Percentiles rank a stretch among this genome's conserved stretches.
These are phyloP conservation scores for Yamadazyma tumulicola DNA, from an alignment of 805 yeast genomes.

Conservation along the genomic window DNA sequence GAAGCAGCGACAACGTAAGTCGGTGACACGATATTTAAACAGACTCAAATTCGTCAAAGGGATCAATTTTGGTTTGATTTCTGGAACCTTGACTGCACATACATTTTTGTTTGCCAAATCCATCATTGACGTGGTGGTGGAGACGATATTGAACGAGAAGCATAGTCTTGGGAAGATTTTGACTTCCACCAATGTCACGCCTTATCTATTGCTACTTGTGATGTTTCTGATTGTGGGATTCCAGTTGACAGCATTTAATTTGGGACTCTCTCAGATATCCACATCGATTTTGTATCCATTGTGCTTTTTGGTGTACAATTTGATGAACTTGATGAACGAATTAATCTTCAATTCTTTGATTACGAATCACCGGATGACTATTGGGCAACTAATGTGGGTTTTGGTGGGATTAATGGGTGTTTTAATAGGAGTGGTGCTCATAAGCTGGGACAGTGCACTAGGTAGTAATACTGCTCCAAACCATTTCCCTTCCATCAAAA, in stretches of 20 bases:
- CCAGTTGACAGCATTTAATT: constrained; percentile 71
- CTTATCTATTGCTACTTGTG: constrained; percentile 43
- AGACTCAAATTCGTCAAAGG: constrained; percentile 47
- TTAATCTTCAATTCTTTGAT: constrained; percentile 60
- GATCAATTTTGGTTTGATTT: constrained; percentile 57
- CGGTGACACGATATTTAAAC: constrained; percentile 13
- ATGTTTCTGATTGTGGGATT: constrained; percentile 64
- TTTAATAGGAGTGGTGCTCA: constrained; percentile 62
- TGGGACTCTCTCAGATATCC: constrained; percentile 65
- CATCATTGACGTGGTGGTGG: constrained; percentile 63
- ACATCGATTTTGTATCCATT: constrained; percentile 81
- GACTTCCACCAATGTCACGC: constrained; percentile 22
- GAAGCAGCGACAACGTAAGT: constrained; percentile 11
- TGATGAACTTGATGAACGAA: constrained; percentile 50
- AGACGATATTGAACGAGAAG: constrained; percentile 34
- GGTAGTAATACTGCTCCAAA: constrained; percentile 1
- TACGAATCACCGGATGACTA: constrained; percentile 35
- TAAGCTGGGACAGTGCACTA: constrained; percentile 52
- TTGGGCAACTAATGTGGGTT: constrained; percentile 48
- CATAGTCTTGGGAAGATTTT: constrained; percentile 14
- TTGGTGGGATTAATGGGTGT: constrained; percentile 47
- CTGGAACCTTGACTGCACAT: constrained; percentile 82
- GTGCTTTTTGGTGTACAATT: constrained; percentile 79
- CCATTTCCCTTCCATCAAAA: neutral
- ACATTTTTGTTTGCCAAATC: constrained; percentile 84